Percentiles rank a stretch among this genome's conserved stretches.
phyloP scores from a whole-genome alignment of 257 asterid genomes.

The Datura wrightii region DNA sequence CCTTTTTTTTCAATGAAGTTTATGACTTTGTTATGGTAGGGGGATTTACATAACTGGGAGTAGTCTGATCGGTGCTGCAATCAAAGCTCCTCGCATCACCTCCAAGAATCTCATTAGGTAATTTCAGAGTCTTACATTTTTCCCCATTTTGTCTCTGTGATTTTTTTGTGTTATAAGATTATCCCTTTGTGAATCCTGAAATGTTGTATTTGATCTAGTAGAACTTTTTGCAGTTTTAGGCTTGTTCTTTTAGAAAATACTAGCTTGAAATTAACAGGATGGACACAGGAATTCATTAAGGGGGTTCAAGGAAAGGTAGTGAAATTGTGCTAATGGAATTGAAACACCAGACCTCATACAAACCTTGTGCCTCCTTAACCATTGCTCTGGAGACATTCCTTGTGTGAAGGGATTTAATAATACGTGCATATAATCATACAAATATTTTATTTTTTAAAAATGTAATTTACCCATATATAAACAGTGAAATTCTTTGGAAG shows the following conservation, averaged over 20 bases:
- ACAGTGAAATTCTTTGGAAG: background rate
- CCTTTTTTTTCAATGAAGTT: background rate
- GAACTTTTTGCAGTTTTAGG: background rate
- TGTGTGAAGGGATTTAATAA: background rate
- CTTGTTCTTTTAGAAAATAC: background rate
- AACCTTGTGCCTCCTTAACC: background rate
- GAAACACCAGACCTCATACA: background rate
- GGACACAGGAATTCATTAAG: background rate
- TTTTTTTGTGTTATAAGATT: background rate
- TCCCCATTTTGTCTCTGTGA: background rate
- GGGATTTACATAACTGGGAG: slow-evolving; percentile 39
- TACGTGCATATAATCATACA: background rate
- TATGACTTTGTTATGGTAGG: slow-evolving; percentile 27
- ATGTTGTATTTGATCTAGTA: background rate
- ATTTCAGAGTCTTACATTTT: background rate
- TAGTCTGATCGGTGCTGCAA: slow-evolving; percentile 37
- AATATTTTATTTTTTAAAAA: background rate
- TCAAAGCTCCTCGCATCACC: slow-evolving; percentile 43
- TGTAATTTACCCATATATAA: background rate
- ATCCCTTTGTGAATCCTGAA: slow-evolving; percentile 13
- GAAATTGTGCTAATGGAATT: background rate
- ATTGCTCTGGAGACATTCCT: background rate
- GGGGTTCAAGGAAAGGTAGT: background rate
- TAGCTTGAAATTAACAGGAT: background rate
- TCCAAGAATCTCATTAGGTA: slow-evolving; percentile 41